Evolutionary conservation across 805 yeast genomes (phyloP), one percentile per base, ranked within the genome.

Genomic region (Saturnispora serradocipensis): DNA sequence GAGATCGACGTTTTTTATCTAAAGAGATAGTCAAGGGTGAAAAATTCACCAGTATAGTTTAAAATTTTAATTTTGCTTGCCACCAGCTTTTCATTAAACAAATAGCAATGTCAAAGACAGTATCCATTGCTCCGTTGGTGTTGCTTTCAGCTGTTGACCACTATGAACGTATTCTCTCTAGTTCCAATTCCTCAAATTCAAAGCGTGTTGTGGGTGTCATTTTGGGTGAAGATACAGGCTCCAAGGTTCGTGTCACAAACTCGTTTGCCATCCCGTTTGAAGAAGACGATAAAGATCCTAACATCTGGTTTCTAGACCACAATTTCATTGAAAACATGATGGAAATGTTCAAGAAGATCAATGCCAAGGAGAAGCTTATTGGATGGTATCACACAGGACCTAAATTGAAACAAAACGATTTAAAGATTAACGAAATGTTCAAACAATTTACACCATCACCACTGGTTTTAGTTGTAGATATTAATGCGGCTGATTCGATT

Each of bases 301-400:
- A 82, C 20, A 97, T 95, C 45, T 93, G 98, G 98, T 93, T 93
- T 65, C 72, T 93, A 61, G 99, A 93, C 66, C 99, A 93, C 71
- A 91, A 93, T 67, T 93, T 84, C 67, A 88, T 93, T 54, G 98
- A 91, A 64, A 80, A 86, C 50, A 93, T 93, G 99, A 84, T 89
- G 57, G 97, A 89, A 59, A 93, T 93, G 99, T 91, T 89, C 72
- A 88, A 87, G 66, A 93, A 95, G 68, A 90, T 93, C 67, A 95
- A 90, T 71, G 99, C 99, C 18, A 90, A 88, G 70, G 99, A 93
- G 68, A 87, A 82, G 66, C 75, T 93, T 46, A 82, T 93, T 65
- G 99, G 99, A n/a, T 93, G 99, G 99, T 93, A 93, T 67, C 99
- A 93, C 68, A 84, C 96, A 8, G 99, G 99, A 4, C 97, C 98